Base-by-base conservation (phyloP, 305 asterid species). In the Fraxinus dipetala region DNA sequence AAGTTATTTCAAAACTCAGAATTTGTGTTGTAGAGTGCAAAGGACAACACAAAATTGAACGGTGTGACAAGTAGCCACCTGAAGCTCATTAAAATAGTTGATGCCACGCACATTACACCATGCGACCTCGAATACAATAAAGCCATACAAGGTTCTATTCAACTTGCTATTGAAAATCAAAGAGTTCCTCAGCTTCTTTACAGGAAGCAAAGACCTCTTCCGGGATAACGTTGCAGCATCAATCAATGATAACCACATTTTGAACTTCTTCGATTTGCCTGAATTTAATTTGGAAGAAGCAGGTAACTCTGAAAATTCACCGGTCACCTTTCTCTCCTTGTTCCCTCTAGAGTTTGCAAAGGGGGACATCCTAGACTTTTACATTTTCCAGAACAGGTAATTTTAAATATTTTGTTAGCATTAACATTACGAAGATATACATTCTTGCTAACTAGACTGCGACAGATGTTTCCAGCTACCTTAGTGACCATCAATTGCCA, bases 401-500 rank as follows among this genome's bases (percentile, higher is more conserved):
- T 77, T 43, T 45, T 69, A 28, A 43, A 11, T n/a, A 67, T 73
- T 26, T 36, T 81, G 78, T 67, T 45, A 51, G 63, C 11, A 26
- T 75, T 75, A 73, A 56, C 38, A 9, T 72, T 22, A 11, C 54
- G 61, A 38, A 35, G 20, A 59, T 24, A 63, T 63, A 24, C 30
- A 61, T 9, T 63, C 72, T 63, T 61, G 30, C 63, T 28, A 77
- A 77, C 18, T 74, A 70, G n/a, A 45, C 1, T 38, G 43, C 24
- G 31, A 69, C 43, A 84, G n/a, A 77, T 13, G 63, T 72, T 74
- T 35, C 45, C 67, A 80, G 86, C 81, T 78, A 92, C 97, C 96
- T 94, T 94, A 74, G 98, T 94, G 80, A 94, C 97, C 97, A 94
- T 93, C 88, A 93, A 80, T 78, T 94, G 97, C 98, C 97, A 94